Base-by-base conservation (phyloP, 257 asterid species). In the Scutellaria minor region DNA sequence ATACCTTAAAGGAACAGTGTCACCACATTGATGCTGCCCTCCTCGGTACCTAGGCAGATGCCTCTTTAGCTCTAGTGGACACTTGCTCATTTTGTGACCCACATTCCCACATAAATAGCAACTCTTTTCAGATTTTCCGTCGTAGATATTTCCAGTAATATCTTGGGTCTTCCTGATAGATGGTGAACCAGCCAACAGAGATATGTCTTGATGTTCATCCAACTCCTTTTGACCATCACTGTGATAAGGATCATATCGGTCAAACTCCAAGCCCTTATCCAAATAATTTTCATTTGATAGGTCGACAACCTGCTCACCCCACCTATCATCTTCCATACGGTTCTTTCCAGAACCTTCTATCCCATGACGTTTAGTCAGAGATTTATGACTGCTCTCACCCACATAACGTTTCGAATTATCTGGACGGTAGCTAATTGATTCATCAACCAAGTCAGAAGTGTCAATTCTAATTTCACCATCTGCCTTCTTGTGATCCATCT, bases 191-290 rank as follows among this genome's bases (percentile, higher is more conserved):
- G 50, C 60, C 53, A 74, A 63, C 54, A 66, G 78, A 54, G 72
- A 60, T 61, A 11, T 6, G 35, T 39, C 10, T 3, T n/a, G 7
- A 6, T 42, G 64, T 27, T 76, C 86, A 46, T 77, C 75, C 42
- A 44, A 71, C 70, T 69, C 86, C 77, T 54, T 78, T 57, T 63
- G 55, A 18, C 62, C 83, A 71, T 83, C 87, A 48, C 77, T 75
- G 14, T 52, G 47, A 39, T 57, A 37, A 80, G 90, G 92, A 57
- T 85, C 90, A 52, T 85, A 89, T 0, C 83, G 84, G 55, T 87
- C 96, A 77, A 86, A 84, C n/a, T 80, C 83, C 58, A 70, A 9
- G 22, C 64, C 75, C 54, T 70, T 77, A 62, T 76, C 86, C 37
- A 77, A 11, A 20, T 59, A 68, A 48, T 64, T 79, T 46, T 70